Evolutionary conservation across 768 basidiomycete species (phyloP), one percentile per base, ranked within the genome.

Genomic region (Boletus rubroflammeus): DNA sequence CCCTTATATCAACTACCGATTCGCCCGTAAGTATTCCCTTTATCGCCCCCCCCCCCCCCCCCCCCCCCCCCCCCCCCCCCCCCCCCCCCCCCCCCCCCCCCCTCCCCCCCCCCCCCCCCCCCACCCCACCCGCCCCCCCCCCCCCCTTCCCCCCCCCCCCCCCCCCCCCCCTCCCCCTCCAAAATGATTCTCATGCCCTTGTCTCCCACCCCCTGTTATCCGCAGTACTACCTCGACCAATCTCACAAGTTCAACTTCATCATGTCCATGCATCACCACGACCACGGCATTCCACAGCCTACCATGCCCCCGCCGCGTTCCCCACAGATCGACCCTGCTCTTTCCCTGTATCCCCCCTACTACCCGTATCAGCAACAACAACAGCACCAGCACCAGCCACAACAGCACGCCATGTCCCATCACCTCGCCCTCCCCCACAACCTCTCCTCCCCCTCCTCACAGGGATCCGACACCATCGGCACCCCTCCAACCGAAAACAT

Each of bases 391-490:
- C 77, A 83, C 60, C 46, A 48, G 8, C 76, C 73, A 38, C 75
- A 74, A 35, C 78, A 78, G 38, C 77, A 64, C n/a, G 76, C 77
- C 57, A 73, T 81, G 51, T 73, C 78, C 17, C 81, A 77, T 49
- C 85, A 84, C 56, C 76, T 85, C 35, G 69, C 80, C 10, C 67
- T 86, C 38, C 76, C 80, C 8, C 76, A 78, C 14, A 82, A 74
- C 65, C 82, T 87, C 56, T 85, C 89, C 5, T 89, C 90, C 0
- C 88, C 90, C 13, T 90, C 90, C 11, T 88, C 88, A 0, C 86
- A 88, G 62, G 87, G 81, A 58, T 91, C 90, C 10, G 87, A 90
- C 61, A 78, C 85, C 19, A 77, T 88, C 56, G 85, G 83, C 28
- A 89, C 88, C 0, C 87, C 88, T 0, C 86, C 85, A 3, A 80